Base-by-base conservation (phyloP, 768 basidiomycete species). In the Collybiopsis luxurians region DNA sequence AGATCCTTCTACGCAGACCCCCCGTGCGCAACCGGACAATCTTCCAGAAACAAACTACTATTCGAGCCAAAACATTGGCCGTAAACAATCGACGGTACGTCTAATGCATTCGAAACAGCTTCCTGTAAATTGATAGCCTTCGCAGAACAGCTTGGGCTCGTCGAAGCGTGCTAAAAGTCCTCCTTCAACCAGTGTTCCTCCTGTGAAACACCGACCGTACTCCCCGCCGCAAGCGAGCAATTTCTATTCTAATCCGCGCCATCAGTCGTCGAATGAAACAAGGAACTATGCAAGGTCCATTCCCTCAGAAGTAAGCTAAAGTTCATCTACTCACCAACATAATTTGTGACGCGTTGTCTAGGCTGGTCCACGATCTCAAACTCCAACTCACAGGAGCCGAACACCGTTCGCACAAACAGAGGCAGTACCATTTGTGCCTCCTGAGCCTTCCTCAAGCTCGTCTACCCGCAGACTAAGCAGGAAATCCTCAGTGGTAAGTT, bases 41-140 rank as follows among this genome's bases (percentile, higher is more conserved):
- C 30, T 44, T 30, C 38, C 38, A 19, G 53, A 54, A 24, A n/a
- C 31, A 13, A 31, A 42, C 27, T 31, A 44, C 31, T 45, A 54
- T 26, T 30, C 28, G 1, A 31, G 24, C 31, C 50, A 24, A 12
- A 26, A 45, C 27, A 38, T 54, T 15, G 43, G 40, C 24, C 53
- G 26, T 19, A 54, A 54, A 24, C 40, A 42, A 27, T 54, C 53
- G n/a, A 44, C 27, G 39, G 53, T 54, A 19, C 40, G 53, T 54
- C 13, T 27, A 7, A 11, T 24, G 4, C n/a, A 24, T 7, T 15
- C 2, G 15, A 10, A 19, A 2, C 10, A 24, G 11, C 24, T 5
- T 26, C 9, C 21, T 36, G 31, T 42, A 27, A 21, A 40, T 15
- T 51, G 23, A 23, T 6, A n/a, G 30, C 27, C 23, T 5, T 13